Evolutionary conservation across 169 alveolate genomes (phyloP).

Genomic region (Eimeria necatrix): DNA sequence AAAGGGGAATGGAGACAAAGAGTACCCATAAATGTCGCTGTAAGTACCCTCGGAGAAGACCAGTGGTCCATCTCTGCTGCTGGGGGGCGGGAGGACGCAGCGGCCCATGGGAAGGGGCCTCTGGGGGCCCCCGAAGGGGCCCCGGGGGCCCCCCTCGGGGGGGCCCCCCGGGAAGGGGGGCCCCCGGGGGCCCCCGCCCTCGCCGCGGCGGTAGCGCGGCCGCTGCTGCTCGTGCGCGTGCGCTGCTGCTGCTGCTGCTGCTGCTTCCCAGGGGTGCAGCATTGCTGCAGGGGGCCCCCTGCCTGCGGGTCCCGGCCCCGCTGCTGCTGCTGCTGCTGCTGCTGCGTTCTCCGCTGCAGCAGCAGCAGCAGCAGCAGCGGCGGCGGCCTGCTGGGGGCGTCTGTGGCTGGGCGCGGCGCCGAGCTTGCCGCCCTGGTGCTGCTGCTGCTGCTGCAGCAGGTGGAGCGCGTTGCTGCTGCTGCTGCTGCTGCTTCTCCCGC

Average conservation of each 20-base stretch:
- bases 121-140: neutral
- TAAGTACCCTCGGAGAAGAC: neutral
- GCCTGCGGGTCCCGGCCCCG: neutral
- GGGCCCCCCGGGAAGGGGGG: neutral
- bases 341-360: neutral
- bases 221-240: too few species aligned
- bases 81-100: too few species aligned
- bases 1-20: constrained; percentile 19
- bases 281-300: constrained; percentile 20
- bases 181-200: too few species aligned
- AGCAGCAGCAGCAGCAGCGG: neutral
- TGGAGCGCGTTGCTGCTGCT: neutral
- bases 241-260: too few species aligned
- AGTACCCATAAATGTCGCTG: neutral
- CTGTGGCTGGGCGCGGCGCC: too few species aligned
- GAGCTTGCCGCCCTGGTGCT: too few species aligned
- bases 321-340: neutral
- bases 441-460: too few species aligned
- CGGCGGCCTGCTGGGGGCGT: neutral
- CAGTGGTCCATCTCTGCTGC: neutral
- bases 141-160: constrained; percentile 39
- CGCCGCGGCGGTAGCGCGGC: too few species aligned
- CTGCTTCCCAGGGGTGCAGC: too few species aligned
- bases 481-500: neutral
- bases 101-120: neutral